Conservation (phyloP, 306 rosid genomes). For the Medicago ruthenica region DNA sequence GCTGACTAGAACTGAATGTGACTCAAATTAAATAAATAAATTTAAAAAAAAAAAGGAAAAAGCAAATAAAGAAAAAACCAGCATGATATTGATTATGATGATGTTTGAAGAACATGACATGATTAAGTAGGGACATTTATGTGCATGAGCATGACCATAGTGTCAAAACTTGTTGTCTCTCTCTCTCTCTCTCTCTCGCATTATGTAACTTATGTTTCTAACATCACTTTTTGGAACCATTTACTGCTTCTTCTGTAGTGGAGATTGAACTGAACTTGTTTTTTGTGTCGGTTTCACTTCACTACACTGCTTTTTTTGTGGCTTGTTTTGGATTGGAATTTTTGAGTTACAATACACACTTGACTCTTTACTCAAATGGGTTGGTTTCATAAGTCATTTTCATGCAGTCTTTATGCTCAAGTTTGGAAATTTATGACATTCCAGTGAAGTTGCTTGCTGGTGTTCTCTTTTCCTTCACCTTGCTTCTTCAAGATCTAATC, state of each 20-base stretch:
- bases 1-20: slow-evolving; percentile 37
- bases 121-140: slow-evolving; percentile 49
- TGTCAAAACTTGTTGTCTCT: slow-evolving; percentile 43
- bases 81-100: slow-evolving; percentile 39
- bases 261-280: slow-evolving; percentile 38
- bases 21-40: slow-evolving; percentile 4
- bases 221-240: slow-evolving; percentile 43
- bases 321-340: slow-evolving; percentile 36
- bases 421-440: slow-evolving; percentile 63
- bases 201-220: slow-evolving; percentile 33
- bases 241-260: slow-evolving; percentile 31
- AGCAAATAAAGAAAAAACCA: neutral
- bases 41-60: neutral
- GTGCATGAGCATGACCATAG: slow-evolving; percentile 19
- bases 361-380: slow-evolving; percentile 49
- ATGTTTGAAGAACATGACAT: slow-evolving; percentile 48
- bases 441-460: slow-evolving; percentile 52
- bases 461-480: slow-evolving; percentile 53
- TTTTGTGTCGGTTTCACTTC: neutral
- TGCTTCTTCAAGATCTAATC: slow-evolving; percentile 84
- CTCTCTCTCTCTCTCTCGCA: slow-evolving; percentile 39
- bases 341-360: slow-evolving; percentile 33
- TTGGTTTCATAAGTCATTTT: slow-evolving; percentile 45
- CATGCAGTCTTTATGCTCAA: slow-evolving; percentile 53
- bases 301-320: slow-evolving; percentile 35